Conservation (phyloP, 1,284 basidiomycete genomes). For the Ustilago curta region DNA sequence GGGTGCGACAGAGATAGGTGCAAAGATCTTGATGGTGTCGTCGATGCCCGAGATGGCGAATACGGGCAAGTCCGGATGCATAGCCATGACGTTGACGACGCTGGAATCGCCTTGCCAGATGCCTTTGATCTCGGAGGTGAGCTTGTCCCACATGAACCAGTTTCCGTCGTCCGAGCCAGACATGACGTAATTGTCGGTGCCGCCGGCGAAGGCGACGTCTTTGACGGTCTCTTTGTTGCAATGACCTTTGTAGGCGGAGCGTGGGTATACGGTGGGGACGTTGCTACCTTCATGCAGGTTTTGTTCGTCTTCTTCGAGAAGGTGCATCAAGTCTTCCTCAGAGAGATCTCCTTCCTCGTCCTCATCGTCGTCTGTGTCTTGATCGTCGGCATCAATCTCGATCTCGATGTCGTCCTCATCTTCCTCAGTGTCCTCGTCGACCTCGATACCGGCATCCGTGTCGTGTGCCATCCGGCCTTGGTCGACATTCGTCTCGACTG, state of each 20-base stretch:
- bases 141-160: slow-evolving; percentile 75
- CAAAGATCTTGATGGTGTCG: slow-evolving; percentile 85
- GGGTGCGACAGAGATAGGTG: slow-evolving; percentile 71
- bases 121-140: slow-evolving; percentile 41
- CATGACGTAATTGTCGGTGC: slow-evolving; percentile 80
- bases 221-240: slow-evolving; percentile 89
- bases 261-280: slow-evolving; percentile 77
- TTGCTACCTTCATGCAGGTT: neutral
- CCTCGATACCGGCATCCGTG: neutral
- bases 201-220: slow-evolving; percentile 88
- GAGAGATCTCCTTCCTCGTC: slow-evolving; percentile 13
- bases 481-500: neutral
- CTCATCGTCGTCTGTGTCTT: slow-evolving; percentile 2
- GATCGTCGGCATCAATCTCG: neutral
- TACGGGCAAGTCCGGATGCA: slow-evolving; percentile 82
- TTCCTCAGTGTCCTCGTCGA: neutral
- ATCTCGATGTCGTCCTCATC: neutral
- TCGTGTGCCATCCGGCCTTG: slow-evolving; percentile 8
- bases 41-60: slow-evolving; percentile 91
- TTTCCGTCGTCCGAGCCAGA: slow-evolving; percentile 90
- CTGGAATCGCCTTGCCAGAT: slow-evolving; percentile 52
- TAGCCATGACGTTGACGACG: slow-evolving; percentile 83
- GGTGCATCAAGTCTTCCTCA: slow-evolving; percentile 19
- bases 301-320: slow-evolving; percentile 5
- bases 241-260: slow-evolving; percentile 77